Evolutionary conservation across 306 rosid species (phyloP), one percentile per base, ranked within the genome.

Genomic region (Cicer chorassanicum): DNA sequence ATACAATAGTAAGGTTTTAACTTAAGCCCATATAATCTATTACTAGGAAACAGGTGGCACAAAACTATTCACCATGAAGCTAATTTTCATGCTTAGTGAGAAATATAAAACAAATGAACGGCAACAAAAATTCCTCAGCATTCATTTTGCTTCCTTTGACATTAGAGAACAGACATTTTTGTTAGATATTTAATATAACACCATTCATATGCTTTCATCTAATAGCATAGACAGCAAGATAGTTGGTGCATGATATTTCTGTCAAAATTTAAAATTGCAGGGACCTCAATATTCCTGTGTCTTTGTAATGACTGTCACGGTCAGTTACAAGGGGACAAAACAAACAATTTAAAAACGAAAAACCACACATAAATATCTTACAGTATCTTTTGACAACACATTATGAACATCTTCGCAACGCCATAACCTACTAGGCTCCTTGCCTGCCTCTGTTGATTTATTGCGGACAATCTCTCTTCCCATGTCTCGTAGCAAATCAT

Each of bases 301-400:
- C 18, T 54, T 16, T 54, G 34, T 54, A 10, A 16, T 18, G 34
- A 54, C 12, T 54, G 60, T 6, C 21, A 54, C 34, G 0, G 9
- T 42, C 34, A 53, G 29, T 53, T 1, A 15, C 29, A 14, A 8
- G 4, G 60, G 12, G 12, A 18, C 9, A 15, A 53, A 53, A 4
- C 34, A 15, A n/a, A 55, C 13, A 18, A 54, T 50, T 18, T 54
- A 16, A 19, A 51, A 54, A 8, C 62, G 4, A 18, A 55, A 55
- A 19, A 55, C 38, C 62, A 55, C 62, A 55, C 4, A 16, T 14
- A 9, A 53, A 53, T 4, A 34, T 24, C 65, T 59, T 59, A 59
- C 65, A 24, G 43, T n/a, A 59, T 59, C 65, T 13, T 59, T 59
- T 59, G 65, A 59, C 65, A 59, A 59, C 14, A 34, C 5, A 34